These are phyloP conservation scores for Allantophomopsis lycopodina DNA, from an alignment of 2,329 filamentous ascomycete species.

Conservation along the genomic window DNA sequence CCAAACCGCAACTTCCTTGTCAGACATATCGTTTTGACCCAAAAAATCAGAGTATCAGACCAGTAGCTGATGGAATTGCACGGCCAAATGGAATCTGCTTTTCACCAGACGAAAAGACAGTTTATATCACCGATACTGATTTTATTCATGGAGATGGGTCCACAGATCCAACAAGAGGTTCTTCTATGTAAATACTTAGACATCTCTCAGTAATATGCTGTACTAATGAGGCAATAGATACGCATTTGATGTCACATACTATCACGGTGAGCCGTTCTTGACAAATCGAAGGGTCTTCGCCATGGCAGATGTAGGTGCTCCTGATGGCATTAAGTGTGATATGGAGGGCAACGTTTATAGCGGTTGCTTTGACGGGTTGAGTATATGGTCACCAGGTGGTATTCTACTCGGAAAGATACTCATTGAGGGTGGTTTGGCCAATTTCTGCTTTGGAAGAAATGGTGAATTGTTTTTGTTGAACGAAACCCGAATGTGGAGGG, in stretches of 20 bases:
- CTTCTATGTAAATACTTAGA: conserved; percentile 21
- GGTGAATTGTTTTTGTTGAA: conserved; percentile 15
- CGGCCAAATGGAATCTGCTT: conserved; percentile 44
- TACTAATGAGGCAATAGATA: conserved; percentile 3
- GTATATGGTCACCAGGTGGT: conserved; percentile 36
- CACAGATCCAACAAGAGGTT: conserved; percentile 4
- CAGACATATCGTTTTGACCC: conserved; percentile 45
- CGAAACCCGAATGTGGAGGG: conserved; percentile 12
- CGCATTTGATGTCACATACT: conserved; percentile 9
- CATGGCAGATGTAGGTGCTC: conserved; percentile 34
- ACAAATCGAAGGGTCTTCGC: conserved; percentile 32
- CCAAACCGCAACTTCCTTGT: conserved; percentile 33
- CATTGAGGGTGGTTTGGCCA: conserved; percentile 11
- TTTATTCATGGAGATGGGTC: conserved; percentile 16
- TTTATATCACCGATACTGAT: conserved; percentile 44
- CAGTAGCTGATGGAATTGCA: conserved; percentile 42
- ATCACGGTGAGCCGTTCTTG: conserved; percentile 8
- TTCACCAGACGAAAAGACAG: conserved; percentile 33
- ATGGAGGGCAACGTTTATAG: conserved; percentile 39
- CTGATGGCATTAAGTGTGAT: conserved; percentile 45
- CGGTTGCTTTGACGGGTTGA: conserved; percentile 37
- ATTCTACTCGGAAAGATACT: conserved; percentile 34
- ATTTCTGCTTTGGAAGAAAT: conserved; percentile 15
- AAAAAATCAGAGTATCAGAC: conserved; percentile 32
- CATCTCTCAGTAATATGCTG: background rate